A percentile compares a stretch with the other conserved stretches of the same genome.
Conservation (phyloP, 2,329 filamentous ascomycete species). For the Macrophomina tecta region DNA sequence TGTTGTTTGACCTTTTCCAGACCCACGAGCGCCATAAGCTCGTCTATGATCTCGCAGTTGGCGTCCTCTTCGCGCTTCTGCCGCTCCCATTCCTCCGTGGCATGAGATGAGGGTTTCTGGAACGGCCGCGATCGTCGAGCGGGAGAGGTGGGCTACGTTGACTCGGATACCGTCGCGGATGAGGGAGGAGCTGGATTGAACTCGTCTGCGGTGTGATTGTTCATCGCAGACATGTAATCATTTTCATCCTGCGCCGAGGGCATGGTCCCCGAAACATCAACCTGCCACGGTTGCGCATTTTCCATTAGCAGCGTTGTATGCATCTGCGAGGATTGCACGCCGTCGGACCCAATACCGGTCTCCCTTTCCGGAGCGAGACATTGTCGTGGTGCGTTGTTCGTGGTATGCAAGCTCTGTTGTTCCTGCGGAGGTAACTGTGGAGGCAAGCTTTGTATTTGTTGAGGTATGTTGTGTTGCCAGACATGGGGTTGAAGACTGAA, state of each 20-base stretch:
- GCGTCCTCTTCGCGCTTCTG: conserved; percentile 62
- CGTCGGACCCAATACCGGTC: no score
- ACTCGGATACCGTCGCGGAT: neutral
- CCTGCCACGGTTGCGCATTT: no score
- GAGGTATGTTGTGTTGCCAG: conserved; percentile 31
- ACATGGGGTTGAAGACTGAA: conserved; percentile 32
- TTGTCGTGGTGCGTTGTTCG: no score
- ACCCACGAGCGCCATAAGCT: conserved; percentile 72
- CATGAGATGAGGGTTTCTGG: neutral
- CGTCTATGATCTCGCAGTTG: conserved; percentile 62
- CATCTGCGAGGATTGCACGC: neutral
- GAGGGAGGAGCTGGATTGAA: neutral
- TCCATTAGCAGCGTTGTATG: no score
- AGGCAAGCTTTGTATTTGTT: neutral
- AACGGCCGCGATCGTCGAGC: neutral
- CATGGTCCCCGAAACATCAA: no score
- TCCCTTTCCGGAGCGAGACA: no score
- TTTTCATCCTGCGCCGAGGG: neutral
- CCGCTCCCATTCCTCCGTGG: conserved; percentile 63
- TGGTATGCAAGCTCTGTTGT: neutral
- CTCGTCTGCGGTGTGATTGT: neutral
- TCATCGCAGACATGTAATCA: neutral
- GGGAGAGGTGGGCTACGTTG: neutral
- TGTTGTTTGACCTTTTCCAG: conserved; percentile 71
- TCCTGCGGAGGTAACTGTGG: neutral